Base-by-base conservation (phyloP, 106 monocot species). In the Agapanthus africanus region DNA sequence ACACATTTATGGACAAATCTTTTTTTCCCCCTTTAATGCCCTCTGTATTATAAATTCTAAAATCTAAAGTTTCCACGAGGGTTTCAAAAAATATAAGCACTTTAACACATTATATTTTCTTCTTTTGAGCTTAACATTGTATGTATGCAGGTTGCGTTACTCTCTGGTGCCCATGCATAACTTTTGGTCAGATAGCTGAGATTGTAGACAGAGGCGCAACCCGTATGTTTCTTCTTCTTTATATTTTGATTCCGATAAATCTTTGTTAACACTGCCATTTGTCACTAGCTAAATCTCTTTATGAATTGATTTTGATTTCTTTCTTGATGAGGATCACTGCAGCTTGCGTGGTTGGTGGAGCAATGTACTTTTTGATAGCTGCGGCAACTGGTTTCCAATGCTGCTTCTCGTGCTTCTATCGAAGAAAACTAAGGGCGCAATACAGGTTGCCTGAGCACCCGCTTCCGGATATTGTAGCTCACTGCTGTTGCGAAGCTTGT, bases 161-260 rank as follows among this genome's bases (percentile, higher is more conserved):
- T 23, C 74, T 59, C 49, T 79, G 69, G 46, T 79, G 79, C 35
- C 79, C 79, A 0, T 79, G 79, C 40, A 68, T 79, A 42, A 79
- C 79, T 16, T 79, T 79, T 26, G 79, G 79, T 27, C 60, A 70
- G 50, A 69, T 79, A 27, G 79, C 79, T 5, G 79, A 74, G 11
- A 74, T 79, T 13, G 73, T 79, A 0, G 79, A 79, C 68, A 67
- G 68, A 50, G 79, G 73, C 0, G 73, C 79, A 14, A 30, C 79
- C 2, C 74, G 79, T 79, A 52, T 39, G 69, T 21, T n/a, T n/a
- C n/a, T n/a, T n/a, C n/a, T n/a, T n/a, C n/a, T n/a, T n/a, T n/a
- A n/a, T n/a, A n/a, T n/a, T n/a, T n/a, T n/a, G n/a, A n/a, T n/a
- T n/a, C n/a, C n/a, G n/a, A n/a, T n/a, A n/a, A n/a, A n/a, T n/a